Base-by-base conservation (phyloP, 192 early-diverging fungal species). In the Coemansia sp. region DNA sequence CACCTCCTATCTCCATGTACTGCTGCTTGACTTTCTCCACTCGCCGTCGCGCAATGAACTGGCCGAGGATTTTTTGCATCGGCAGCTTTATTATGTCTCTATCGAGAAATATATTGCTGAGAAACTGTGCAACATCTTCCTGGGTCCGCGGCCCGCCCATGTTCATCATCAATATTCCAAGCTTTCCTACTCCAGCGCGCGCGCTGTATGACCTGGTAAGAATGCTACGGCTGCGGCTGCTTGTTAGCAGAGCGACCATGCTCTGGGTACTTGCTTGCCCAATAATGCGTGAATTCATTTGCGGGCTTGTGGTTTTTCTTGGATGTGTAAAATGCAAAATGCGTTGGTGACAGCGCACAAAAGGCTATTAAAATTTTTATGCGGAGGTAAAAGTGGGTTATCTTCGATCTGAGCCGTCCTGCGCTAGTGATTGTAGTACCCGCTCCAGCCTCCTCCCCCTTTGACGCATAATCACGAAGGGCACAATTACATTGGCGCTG, bases 1-100 rank as follows among this genome's bases (percentile, higher is more conserved):
- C 96, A 17, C 94, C 96, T 31, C 96, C 96, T 66, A 98, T 98
- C 64, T 92, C 76, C 27, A 81, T 88, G 75, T 98, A 98, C 69
- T 98, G 94, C 21, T 93, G 89, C 60, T 86, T 84, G 74, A 98
- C 93, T 81, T 90, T 87, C 33, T 91, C 88, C 19, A 92, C 90
- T 27, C 96, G 87, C 59, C 93, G 81, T 63, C 84, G 88, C 24
- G 94, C 93, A 57, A 98, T 95, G 51, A 79, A 87, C 27, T 86
- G 87, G 0, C 93, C 91, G 0, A 88, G 59, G 10, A 78, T 66
- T 14, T 78, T 76, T 79, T 98, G 96, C 24, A 93, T 72, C 1
- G 96, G 95, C 14, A 98, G 74, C 29, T 89, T 91, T 74, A 98
- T 95, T 61, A 98, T 83, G 76, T 98, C 96, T 20, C 88, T 85